Base-by-base conservation (phyloP, 2,329 filamentous ascomycete species). In the Exserohilum turcica region DNA sequence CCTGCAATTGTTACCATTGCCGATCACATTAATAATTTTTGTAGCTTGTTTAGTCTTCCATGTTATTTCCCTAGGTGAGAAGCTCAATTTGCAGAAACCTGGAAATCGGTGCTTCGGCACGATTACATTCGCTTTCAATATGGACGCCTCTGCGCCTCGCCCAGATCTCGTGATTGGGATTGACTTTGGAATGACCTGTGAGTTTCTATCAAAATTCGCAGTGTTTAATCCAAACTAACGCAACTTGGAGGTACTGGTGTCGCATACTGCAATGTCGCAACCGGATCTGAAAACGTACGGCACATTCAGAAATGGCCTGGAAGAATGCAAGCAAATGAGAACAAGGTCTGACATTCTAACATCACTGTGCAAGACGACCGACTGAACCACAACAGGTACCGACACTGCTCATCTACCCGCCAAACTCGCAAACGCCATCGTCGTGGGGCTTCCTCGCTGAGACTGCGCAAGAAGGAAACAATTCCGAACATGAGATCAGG, bases 361-460 rank as follows among this genome's bases (percentile, higher is more conserved):
- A 36, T 2, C 7, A 21, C 9, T n/a, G 3, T 32, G 29, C 4
- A 32, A 24, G 7, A 4, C 29, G 8, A 6, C 13, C 12, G 28
- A 9, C 8, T 31, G 9, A 29, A 9, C 18, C 6, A 13, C 16
- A n/a, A 13, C 28, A 56, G 53, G 81, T 83, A 0, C 81, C 81
- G 2, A 82, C 82, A 0, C 74, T 77, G 3, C 66, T 83, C 4
- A 68, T 82, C 9, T 83, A 83, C 61, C 77, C 78, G 31, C 49
- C 68, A 5, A 70, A 77, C n/a, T 53, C 56, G 0, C 9, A 46
- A 1, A 48, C 48, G 1, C 67, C 82, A 5, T 78, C 78, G 0
- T 80, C 78, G 0, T 84, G 82, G 82, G 81, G 82, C 0, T 83
- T 80, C 59, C 70, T 79, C 27, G 83, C 80, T 37, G 77, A 78